phyloP scores from a whole-genome alignment of 2,329 filamentous ascomycete species.

The Pseudogymnoascus destructans region DNA sequence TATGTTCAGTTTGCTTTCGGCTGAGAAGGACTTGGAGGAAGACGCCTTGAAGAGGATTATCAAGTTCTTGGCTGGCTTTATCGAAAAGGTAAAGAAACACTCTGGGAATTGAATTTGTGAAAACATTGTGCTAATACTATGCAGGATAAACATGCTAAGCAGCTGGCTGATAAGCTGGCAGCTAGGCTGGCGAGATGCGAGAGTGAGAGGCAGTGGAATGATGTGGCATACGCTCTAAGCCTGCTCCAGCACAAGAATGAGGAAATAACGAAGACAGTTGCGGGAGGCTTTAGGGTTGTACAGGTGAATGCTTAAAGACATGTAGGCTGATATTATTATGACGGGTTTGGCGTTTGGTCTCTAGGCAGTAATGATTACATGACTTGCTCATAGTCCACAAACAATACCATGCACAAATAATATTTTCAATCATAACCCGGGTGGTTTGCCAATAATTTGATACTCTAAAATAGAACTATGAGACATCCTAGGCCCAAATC shows the following conservation, averaged over 20 bases:
- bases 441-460: not conserved
- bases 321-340: not conserved
- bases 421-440: not conserved
- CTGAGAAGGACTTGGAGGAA: constrained; percentile 68
- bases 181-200: constrained; percentile 76
- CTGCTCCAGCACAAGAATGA: constrained; percentile 88
- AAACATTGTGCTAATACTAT: constrained; percentile 14
- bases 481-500: constrained; percentile 1
- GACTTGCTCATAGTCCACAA: not conserved
- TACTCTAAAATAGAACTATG: not conserved
- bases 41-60: constrained; percentile 77
- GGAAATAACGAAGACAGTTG: constrained; percentile 65
- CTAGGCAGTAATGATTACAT: not conserved
- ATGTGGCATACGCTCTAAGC: constrained; percentile 84
- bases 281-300: constrained; percentile 64
- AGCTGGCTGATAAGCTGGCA: constrained; percentile 84
- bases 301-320: constrained; percentile 40
- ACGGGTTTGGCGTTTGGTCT: not conserved
- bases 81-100: constrained; percentile 64
- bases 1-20: constrained; percentile 89
- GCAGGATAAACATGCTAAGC: constrained; percentile 92
- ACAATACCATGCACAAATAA: not conserved
- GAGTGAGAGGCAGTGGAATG: constrained; percentile 91
- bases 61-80: constrained; percentile 86
- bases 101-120: not conserved